Evolutionary conservation across 2,329 filamentous ascomycete species (phyloP).

Genomic region (Trichoderma atrobrunneum): DNA sequence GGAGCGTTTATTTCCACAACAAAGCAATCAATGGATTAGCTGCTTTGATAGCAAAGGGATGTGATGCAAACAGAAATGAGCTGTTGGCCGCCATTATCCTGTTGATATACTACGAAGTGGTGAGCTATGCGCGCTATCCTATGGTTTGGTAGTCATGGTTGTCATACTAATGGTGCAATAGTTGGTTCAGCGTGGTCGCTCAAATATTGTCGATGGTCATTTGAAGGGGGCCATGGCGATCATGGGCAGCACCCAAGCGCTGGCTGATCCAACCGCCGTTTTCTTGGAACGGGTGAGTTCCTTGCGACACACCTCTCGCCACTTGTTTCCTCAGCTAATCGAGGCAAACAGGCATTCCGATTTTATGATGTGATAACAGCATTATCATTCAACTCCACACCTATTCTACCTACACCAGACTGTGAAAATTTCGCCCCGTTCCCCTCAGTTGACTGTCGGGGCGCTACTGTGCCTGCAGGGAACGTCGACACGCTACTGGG

Average conservation of each 20-base stretch:
- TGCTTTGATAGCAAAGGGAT: slow-evolving; percentile 53
- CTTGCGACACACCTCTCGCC: background rate
- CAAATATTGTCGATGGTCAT: slow-evolving; percentile 60
- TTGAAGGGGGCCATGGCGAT: slow-evolving; percentile 61
- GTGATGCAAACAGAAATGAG: slow-evolving; percentile 52
- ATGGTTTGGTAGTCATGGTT: too few species aligned
- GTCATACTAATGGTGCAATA: slow-evolving; percentile 30
- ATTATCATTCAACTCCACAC: slow-evolving; percentile 57
- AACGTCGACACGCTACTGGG: slow-evolving; percentile 60
- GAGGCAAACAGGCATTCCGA: slow-evolving; percentile 52
- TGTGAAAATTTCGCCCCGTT: slow-evolving; percentile 47
- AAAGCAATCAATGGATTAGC: slow-evolving; percentile 57
- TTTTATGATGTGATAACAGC: slow-evolving; percentile 66
- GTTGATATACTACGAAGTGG: slow-evolving; percentile 62
- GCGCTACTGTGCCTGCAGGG: slow-evolving; percentile 45
- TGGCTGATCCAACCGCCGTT: slow-evolving; percentile 49
- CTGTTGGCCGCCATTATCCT: slow-evolving; percentile 60
- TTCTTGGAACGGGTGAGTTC: slow-evolving; percentile 57
- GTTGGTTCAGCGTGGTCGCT: slow-evolving; percentile 59
- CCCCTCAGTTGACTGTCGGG: slow-evolving; percentile 44
- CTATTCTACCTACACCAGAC: slow-evolving; percentile 50
- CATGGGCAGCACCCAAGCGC: slow-evolving; percentile 48
- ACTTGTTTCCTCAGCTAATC: background rate
- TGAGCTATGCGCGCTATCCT: slow-evolving; percentile 35
- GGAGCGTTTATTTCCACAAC: slow-evolving; percentile 58